phyloP scores from a whole-genome alignment of 2,329 filamentous ascomycete species.

The Hymenoscyphus repandus region DNA sequence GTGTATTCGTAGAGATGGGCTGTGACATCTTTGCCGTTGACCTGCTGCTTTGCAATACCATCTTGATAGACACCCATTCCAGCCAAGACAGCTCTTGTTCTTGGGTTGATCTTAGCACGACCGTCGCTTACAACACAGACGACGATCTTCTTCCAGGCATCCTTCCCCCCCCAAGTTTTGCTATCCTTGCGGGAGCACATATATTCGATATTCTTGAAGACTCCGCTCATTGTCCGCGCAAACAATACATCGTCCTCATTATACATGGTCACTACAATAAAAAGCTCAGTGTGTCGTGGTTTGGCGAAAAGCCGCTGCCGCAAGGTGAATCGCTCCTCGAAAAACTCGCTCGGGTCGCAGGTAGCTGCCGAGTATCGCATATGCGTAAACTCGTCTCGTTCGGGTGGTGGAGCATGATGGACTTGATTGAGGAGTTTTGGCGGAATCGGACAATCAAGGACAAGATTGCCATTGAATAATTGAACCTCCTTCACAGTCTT shows the following conservation, averaged over 20 bases:
- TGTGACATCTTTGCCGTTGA: slow-evolving; percentile 93
- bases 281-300: slow-evolving; percentile 85
- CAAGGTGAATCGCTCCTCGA: slow-evolving; percentile 82
- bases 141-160: slow-evolving; percentile 99
- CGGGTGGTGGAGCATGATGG: slow-evolving; percentile 44
- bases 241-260: slow-evolving; percentile 98
- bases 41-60: slow-evolving; percentile 96
- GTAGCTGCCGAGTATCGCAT: slow-evolving; percentile 94
- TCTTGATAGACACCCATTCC: slow-evolving; percentile 97
- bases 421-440: slow-evolving; percentile 67
- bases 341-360: slow-evolving; percentile 86
- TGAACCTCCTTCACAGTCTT: slow-evolving; percentile 99
- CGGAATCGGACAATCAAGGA: slow-evolving; percentile 93
- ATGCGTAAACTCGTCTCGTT: slow-evolving; percentile 84
- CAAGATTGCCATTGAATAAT: slow-evolving; percentile 91
- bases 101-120: slow-evolving; percentile 90
- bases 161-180: slow-evolving; percentile 98
- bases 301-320: slow-evolving; percentile 91
- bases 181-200: slow-evolving; percentile 92
- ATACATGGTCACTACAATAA: slow-evolving; percentile 98
- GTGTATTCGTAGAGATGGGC: slow-evolving; percentile 98
- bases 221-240: slow-evolving; percentile 89
- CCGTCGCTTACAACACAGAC: slow-evolving; percentile 97
- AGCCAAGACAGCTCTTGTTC: slow-evolving; percentile 83
- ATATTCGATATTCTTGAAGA: slow-evolving; percentile 98